Conservation (phyloP, 345 rosid species). For the Populus alba region DNA sequence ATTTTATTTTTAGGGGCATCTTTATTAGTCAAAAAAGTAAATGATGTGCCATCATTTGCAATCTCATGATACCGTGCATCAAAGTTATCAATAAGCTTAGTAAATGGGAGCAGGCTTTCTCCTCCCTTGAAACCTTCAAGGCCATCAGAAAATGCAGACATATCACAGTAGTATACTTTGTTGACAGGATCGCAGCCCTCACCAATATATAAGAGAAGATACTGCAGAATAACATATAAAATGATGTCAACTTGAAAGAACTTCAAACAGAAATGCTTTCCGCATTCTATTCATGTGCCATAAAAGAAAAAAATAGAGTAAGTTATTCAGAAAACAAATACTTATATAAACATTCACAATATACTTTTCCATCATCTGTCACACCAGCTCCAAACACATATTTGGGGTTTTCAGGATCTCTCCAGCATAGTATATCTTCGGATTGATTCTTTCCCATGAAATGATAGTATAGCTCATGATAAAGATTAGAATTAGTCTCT, state of each 20-base stretch:
- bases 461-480: conserved; percentile 82
- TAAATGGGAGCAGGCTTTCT: conserved; percentile 56
- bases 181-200: conserved; percentile 82
- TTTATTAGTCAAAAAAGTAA: conserved; percentile 77
- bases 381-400: conserved; percentile 48
- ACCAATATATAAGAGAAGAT: conserved; percentile 48
- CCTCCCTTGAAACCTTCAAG: conserved; percentile 58
- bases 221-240: conserved; percentile 46
- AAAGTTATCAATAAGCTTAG: conserved; percentile 70
- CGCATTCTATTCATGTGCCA: background rate
- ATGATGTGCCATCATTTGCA: conserved; percentile 70
- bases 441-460: conserved; percentile 69
- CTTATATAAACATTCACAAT: background rate
- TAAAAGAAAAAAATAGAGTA: background rate
- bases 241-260: background rate
- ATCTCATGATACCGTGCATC: conserved; percentile 57
- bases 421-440: conserved; percentile 90
- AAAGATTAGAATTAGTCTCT: conserved; percentile 78
- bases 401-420: conserved; percentile 75
- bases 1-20: conserved; percentile 83
- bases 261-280: background rate
- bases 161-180: conserved; percentile 69
- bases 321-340: background rate
- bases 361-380: conserved; percentile 90
- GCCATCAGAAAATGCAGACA: conserved; percentile 63